These are phyloP conservation scores for Pisolithus sp. DNA, from an alignment of 768 basidiomycete species.

Conservation along the genomic window DNA sequence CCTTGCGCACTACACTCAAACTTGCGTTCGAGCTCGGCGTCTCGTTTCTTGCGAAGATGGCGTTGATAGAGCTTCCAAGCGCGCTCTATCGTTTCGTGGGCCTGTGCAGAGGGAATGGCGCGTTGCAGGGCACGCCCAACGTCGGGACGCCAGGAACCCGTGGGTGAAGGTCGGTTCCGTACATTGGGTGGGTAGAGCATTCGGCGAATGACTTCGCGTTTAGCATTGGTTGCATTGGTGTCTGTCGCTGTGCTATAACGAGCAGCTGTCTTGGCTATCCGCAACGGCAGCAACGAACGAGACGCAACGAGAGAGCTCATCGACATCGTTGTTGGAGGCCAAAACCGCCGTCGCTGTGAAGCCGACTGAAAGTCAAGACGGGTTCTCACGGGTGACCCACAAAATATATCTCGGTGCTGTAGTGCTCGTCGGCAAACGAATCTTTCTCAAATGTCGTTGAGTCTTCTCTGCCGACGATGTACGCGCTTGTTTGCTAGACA, in stretches of 20 bases:
- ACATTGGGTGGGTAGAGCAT: slow-evolving; percentile 76
- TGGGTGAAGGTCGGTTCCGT: slow-evolving; percentile 65
- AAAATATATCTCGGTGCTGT: too few species aligned
- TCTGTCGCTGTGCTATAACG: slow-evolving; percentile 36
- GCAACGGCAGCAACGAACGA: slow-evolving; percentile 28
- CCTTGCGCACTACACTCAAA: slow-evolving; percentile 74
- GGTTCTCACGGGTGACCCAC: neutral
- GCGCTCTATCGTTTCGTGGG: slow-evolving; percentile 86
- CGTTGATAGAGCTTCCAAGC: slow-evolving; percentile 83
- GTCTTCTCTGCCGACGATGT: slow-evolving; percentile 22
- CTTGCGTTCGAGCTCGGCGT: slow-evolving; percentile 67
- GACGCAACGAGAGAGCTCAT: slow-evolving; percentile 24
- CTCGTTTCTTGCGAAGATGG: slow-evolving; percentile 61
- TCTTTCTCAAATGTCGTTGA: slow-evolving; percentile 13
- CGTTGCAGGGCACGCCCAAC: slow-evolving; percentile 68
- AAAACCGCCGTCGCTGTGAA: neutral
- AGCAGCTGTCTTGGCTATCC: slow-evolving; percentile 29
- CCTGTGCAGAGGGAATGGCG: slow-evolving; percentile 85
- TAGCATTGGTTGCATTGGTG: slow-evolving; percentile 42
- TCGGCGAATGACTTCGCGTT: slow-evolving; percentile 68
- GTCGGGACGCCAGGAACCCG: slow-evolving; percentile 79
- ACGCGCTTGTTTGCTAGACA: slow-evolving; percentile 8
- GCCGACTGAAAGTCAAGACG: neutral
- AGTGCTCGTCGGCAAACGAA: neutral
- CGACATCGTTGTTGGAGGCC: slow-evolving; percentile 29